A percentile compares a stretch with the other conserved stretches of the same genome.
phyloP scores from a whole-genome alignment of 192 early-diverging fungal species.

The Mortierella alpina region DNA sequence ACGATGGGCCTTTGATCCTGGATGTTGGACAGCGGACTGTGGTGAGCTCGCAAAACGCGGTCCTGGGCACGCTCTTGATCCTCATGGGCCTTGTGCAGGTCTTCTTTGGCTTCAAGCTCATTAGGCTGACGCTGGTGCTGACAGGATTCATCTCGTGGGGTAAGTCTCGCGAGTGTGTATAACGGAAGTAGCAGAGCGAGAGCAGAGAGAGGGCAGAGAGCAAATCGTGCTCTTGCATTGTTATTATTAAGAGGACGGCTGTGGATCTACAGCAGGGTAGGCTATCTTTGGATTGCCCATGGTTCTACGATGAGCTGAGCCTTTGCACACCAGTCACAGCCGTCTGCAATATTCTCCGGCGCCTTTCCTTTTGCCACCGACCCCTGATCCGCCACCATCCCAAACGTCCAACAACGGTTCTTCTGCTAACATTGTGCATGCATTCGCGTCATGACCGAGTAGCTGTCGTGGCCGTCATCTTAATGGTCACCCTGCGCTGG shows the following conservation, averaged over 20 bases:
- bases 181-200: background rate
- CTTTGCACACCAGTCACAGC: background rate
- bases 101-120: slow-evolving; percentile 45
- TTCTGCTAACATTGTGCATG: background rate
- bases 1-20: slow-evolving; percentile 12
- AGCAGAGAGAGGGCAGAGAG: background rate
- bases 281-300: slow-evolving; percentile 5
- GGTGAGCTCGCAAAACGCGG: slow-evolving; percentile 16
- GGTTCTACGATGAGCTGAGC: no score
- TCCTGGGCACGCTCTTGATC: slow-evolving; percentile 26
- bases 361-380: background rate
- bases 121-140: slow-evolving; percentile 30
- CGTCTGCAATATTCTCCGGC: background rate
- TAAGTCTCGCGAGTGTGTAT: slow-evolving; percentile 5
- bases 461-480: slow-evolving; percentile 22
- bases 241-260: background rate
- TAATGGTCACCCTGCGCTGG: slow-evolving; percentile 22
- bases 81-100: slow-evolving; percentile 19
- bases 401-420: background rate
- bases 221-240: background rate
- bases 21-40: slow-evolving; percentile 37
- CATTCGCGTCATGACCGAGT: background rate
- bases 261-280: background rate
- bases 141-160: slow-evolving; percentile 45
- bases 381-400: background rate